Conservation (phyloP, 2,329 filamentous ascomycete genomes). For the Sporothrix mexicana region DNA sequence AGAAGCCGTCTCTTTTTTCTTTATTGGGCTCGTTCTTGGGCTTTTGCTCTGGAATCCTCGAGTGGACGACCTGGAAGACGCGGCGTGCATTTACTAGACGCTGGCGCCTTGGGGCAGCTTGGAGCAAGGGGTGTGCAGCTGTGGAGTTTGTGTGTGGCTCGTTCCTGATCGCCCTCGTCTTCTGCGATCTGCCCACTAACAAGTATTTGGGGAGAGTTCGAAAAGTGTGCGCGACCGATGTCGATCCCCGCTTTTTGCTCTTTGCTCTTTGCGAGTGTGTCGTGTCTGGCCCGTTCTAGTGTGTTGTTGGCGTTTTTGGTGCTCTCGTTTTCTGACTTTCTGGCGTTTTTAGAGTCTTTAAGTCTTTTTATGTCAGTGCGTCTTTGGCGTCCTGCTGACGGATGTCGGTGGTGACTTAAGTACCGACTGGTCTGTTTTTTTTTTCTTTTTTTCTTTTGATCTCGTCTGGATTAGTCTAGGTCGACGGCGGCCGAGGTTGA, state of each 20-base stretch:
- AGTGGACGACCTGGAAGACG: not conserved
- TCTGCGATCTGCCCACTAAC: constrained; percentile 9
- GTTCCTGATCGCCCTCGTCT: constrained; percentile 25
- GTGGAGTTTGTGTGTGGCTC: not conserved
- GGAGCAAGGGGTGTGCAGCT: not conserved
- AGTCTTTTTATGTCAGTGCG: no score
- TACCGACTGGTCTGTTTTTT: not conserved
- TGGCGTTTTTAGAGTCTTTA: no score
- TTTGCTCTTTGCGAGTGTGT: not conserved
- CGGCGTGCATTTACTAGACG: not conserved
- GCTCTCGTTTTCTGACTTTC: not conserved
- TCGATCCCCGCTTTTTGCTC: constrained; percentile 16
- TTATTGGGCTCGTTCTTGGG: not conserved
- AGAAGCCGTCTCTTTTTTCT: not conserved
- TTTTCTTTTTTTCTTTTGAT: no score
- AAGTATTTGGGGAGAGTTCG: not conserved
- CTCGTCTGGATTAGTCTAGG: not conserved
- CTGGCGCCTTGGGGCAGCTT: not conserved
- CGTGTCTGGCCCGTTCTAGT: not conserved
- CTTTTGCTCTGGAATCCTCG: not conserved
- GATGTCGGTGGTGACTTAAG: not conserved
- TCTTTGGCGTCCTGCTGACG: not conserved
- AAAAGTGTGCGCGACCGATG: not conserved
- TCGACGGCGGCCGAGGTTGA: not conserved
- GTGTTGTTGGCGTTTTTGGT: not conserved